Evolutionary conservation across 1,139 yeast genomes (phyloP), one percentile per base, ranked within the genome.

Genomic region (Martiniozyma asiatica): DNA sequence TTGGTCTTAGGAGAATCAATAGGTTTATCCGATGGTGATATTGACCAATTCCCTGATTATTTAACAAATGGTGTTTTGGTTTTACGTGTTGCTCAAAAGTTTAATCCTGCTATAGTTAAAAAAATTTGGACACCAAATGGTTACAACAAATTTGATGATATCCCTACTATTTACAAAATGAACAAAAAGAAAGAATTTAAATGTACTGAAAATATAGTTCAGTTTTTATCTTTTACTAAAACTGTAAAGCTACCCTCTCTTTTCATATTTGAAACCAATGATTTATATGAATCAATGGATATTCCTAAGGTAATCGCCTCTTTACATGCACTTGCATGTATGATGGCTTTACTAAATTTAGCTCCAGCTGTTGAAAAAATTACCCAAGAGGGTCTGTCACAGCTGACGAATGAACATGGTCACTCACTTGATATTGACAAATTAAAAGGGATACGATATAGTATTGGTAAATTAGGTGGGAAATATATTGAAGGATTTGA

Each of bases 231-330:
- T 17, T 68, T 89, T 35, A 59, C 84, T 23, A 79, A 73, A 33
- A 69, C 62, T 39, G 65, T 84, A 40, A 74, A 73, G 20, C 73
- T 89, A 42, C 98, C 98, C 0, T 92, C 75, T 42, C 62, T 85
- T 32, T 89, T 87, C 50, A 65, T 84, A 27, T 89, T 89, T 50
- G 97, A 87, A 50, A 65, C 87, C 35, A 85, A 94, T 2, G 99
- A 89, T 55, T 62, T 89, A 25, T 92, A 85, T 54, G 97, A 89
- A 50, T 80, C 81, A 45, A 87, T 85, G 46, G 82, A 89, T 47
- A 70, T 87, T 14, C 97, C 98, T 14, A 87, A 84, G 48, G 97
- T 92, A 14, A 80, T 92, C 55, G 87, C 85, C 51, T 85, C 97
- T 45, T 60, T 89, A 25, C 96, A 89, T 56, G 95, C 96, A 1